Evolutionary conservation across 495 filamentous ascomycete genomes (phyloP), one percentile per base, ranked within the genome.

Genomic region (Podospora pseudopauciseta): DNA sequence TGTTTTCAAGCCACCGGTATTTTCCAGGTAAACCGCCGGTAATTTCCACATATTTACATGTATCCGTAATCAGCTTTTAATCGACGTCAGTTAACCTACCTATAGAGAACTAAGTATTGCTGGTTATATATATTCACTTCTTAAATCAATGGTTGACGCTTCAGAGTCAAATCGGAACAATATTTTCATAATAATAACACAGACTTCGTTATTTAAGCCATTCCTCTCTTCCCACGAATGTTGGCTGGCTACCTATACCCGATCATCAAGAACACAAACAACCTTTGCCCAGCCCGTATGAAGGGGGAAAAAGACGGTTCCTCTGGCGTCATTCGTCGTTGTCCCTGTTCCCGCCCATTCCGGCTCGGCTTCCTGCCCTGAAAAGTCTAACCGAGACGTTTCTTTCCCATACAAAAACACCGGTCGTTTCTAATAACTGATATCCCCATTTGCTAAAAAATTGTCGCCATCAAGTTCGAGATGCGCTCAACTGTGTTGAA

Each of bases 401-500:
- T 56, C 59, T 64, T 66, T 60, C 55, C 68, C 23, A 49, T 55
- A 56, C 16, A 55, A 55, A 60, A 61, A 34, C 59, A n/a, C 54
- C 55, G n/a, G 39, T 60, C 63, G 56, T 44, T 4, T 65, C 53
- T 34, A 68, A 65, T 62, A 27, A 28, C 62, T 28, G 32, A 16
- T 6, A 62, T 61, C 39, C 39, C 39, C 23, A 34, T 62, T 55
- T 60, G 58, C 67, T 18, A 49, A 55, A 56, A 28, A 62, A 55
- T 39, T 62, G 67, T 20, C 63, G 58, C 55, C 19, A 55, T 65
- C 28, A 59, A 57, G 16, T 26, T 66, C 34, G 60, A 49, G 39
- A 49, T 49, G 55, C 55, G 65, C 65, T 75, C 68, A 75, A 65
- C 69, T 73, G 61, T 63, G 15, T 60, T 56, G 32, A 61, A 67